Conservation (phyloP, 768 basidiomycete species). For the Tephrocybe sp. region DNA sequence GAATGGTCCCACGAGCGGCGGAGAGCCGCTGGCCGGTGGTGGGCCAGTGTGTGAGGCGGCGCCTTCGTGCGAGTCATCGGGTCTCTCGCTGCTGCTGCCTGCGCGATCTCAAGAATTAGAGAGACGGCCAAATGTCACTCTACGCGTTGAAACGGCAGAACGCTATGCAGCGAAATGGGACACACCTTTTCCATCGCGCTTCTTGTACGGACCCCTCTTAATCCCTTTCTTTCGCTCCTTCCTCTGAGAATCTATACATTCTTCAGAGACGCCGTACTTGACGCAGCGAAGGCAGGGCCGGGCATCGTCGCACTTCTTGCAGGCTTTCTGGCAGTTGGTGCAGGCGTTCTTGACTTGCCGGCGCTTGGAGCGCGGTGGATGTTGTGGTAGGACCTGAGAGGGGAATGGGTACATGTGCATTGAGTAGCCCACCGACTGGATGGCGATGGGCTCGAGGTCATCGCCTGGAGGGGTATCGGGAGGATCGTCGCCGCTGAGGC, state of each 20-base stretch:
- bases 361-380: conserved; percentile 70
- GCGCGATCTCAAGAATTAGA: conserved; percentile 56
- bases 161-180: conserved; percentile 22
- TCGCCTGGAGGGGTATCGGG: conserved; percentile 34
- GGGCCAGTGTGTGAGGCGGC: conserved; percentile 39
- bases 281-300: conserved; percentile 92
- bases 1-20: conserved; percentile 47
- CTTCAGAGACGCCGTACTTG: conserved; percentile 85
- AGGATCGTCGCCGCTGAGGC: conserved; percentile 30
- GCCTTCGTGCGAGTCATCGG: conserved; percentile 39
- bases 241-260: conserved; percentile 87
- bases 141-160: conserved; percentile 21
- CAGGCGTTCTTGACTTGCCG: conserved; percentile 91
- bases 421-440: conserved; percentile 52
- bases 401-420: conserved; percentile 76
- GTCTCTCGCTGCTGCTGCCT: conserved; percentile 52
- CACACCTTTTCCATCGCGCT: conserved; percentile 89
- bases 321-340: conserved; percentile 88
- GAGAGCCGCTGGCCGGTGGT: conserved; percentile 43
- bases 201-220: conserved; percentile 91
- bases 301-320: conserved; percentile 91
- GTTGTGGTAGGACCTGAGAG: conserved; percentile 44
- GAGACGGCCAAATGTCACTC: conserved; percentile 32
- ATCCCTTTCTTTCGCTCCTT: conserved; percentile 91
- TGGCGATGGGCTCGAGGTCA: conserved; percentile 32